phyloP scores from a whole-genome alignment of 495 filamentous ascomycete genomes.

The Trichoderma virens region DNA sequence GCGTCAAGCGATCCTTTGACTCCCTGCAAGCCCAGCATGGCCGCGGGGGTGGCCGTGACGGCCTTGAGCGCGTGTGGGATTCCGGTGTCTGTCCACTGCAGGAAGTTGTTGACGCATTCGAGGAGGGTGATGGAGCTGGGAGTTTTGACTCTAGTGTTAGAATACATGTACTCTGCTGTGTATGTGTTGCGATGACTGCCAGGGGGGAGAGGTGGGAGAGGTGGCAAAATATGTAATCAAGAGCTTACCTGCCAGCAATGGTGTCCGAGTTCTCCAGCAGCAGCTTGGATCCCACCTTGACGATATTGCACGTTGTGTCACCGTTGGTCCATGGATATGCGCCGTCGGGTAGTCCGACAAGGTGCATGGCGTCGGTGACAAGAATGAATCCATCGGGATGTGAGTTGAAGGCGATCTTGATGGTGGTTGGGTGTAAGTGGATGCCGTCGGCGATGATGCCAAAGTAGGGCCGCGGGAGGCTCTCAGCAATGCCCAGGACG shows the following conservation, averaged over 20 bases:
- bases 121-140: conserved; percentile 59
- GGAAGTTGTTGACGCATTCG: conserved; percentile 75
- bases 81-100: conserved; percentile 56
- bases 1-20: conserved; percentile 60
- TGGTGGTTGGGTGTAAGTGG: conserved; percentile 55
- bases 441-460: conserved; percentile 62
- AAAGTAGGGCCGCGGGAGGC: conserved; percentile 47
- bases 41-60: conserved; percentile 65
- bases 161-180: not conserved
- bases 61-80: conserved; percentile 59
- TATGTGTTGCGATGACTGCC: too few relatives aligned
- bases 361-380: conserved; percentile 61
- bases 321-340: conserved; percentile 75
- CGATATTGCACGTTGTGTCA: conserved; percentile 45
- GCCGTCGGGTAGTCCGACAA: conserved; percentile 66
- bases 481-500: conserved; percentile 47
- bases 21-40: conserved; percentile 58
- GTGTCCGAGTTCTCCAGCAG: conserved; percentile 62
- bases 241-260: conserved; percentile 57
- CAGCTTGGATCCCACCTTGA: conserved; percentile 59
- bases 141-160: not conserved
- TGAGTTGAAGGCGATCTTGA: conserved; percentile 55
- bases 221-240: not conserved
- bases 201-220: too few relatives aligned
- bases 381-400: conserved; percentile 58